phyloP scores from a whole-genome alignment of 768 basidiomycete genomes.

The Kwoniella dejecticola region DNA sequence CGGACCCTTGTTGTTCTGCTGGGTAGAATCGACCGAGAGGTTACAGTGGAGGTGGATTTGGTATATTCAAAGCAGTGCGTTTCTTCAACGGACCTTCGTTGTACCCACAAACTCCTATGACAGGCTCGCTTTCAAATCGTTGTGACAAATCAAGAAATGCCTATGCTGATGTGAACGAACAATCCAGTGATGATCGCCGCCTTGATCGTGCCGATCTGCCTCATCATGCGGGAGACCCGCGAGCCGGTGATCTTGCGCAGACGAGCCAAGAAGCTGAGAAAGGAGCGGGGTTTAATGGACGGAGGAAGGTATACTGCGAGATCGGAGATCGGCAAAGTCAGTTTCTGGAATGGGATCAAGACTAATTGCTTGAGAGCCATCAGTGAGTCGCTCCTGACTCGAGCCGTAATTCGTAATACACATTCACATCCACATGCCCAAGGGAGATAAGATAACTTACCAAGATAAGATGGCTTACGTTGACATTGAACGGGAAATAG shows the following conservation, averaged over 20 bases:
- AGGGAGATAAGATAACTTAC: background rate
- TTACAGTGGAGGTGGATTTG: slow-evolving; percentile 81
- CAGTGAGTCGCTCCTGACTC: slow-evolving; percentile 59
- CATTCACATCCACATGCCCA: background rate
- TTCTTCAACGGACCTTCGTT: background rate
- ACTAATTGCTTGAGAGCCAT: slow-evolving; percentile 72
- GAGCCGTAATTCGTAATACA: background rate
- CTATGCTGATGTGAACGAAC: no score
- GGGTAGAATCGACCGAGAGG: slow-evolving; percentile 62
- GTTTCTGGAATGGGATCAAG: slow-evolving; percentile 61
- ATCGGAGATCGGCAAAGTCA: slow-evolving; percentile 43
- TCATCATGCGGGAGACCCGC: slow-evolving; percentile 74
- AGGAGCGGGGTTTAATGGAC: slow-evolving; percentile 64
- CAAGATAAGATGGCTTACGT: background rate
- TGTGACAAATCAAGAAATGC: background rate
- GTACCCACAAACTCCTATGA: background rate
- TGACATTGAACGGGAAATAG: slow-evolving; percentile 52
- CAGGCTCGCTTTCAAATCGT: background rate
- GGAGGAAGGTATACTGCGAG: slow-evolving; percentile 46
- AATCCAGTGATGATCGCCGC: slow-evolving; percentile 60
- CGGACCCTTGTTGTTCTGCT: slow-evolving; percentile 66
- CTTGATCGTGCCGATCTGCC: slow-evolving; percentile 61
- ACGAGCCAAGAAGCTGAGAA: slow-evolving; percentile 66
- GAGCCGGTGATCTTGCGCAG: slow-evolving; percentile 69
- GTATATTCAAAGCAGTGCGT: slow-evolving; percentile 67